A percentile compares a stretch with the other conserved stretches of the same genome.
phyloP scores from a whole-genome alignment of 768 basidiomycete species.

The Sarcodon aspratus region DNA sequence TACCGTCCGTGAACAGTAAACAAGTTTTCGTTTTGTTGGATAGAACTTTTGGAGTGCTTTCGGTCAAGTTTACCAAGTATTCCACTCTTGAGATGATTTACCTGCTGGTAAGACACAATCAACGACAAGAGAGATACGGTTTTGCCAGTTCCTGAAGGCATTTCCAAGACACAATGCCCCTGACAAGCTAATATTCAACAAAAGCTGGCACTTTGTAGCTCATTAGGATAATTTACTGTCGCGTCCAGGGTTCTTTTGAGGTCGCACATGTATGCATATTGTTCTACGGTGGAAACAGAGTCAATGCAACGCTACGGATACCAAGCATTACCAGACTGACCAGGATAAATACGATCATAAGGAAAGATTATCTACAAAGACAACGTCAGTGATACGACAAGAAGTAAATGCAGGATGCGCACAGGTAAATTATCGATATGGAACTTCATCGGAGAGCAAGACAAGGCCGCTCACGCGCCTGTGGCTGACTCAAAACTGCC shows the following conservation, averaged over 20 bases:
- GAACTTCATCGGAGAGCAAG: slow-evolving; percentile 18
- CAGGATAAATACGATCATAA: slow-evolving; percentile 93
- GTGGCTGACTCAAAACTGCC: neutral
- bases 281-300: slow-evolving; percentile 42
- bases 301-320: neutral
- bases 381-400: slow-evolving; percentile 2
- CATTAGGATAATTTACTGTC: slow-evolving; percentile 38
- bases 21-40: slow-evolving; percentile 84
- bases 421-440: slow-evolving; percentile 34
- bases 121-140: slow-evolving; percentile 92
- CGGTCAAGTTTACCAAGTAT: slow-evolving; percentile 1
- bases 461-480: neutral
- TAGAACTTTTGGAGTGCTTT: slow-evolving; percentile 57
- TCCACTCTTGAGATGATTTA: slow-evolving; percentile 12
- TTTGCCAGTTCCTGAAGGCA: slow-evolving; percentile 99
- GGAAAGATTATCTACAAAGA: slow-evolving; percentile 69
- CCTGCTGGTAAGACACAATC: slow-evolving; percentile 98
- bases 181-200: slow-evolving; percentile 19
- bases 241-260: slow-evolving; percentile 94
- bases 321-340: slow-evolving; percentile 27
- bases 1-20: slow-evolving; percentile 98
- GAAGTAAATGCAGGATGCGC: slow-evolving; percentile 6
- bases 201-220: neutral
- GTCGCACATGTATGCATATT: slow-evolving; percentile 99
- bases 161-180: slow-evolving; percentile 99